A percentile compares a stretch with the other conserved stretches of the same genome.
Evolutionary conservation across 164 flowering plant genomes (phyloP).

Genomic region (Annona squamosa): DNA sequence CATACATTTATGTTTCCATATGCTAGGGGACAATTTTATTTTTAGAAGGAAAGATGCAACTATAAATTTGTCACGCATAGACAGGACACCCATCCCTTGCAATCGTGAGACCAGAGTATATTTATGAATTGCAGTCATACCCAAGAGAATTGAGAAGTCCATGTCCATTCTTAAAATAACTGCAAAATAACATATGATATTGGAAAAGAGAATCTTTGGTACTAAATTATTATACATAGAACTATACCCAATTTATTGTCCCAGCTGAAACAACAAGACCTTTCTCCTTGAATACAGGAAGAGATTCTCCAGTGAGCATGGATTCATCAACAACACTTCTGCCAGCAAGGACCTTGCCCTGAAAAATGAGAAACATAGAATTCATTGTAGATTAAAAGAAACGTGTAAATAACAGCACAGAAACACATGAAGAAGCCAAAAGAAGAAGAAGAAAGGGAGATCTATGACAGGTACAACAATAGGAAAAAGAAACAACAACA

Average conservation of each 20-base stretch:
- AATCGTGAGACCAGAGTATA: background rate
- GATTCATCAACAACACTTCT: slow-evolving; percentile 97
- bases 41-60: background rate
- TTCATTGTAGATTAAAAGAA: background rate
- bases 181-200: background rate
- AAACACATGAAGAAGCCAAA: background rate
- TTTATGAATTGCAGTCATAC: background rate
- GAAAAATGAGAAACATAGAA: slow-evolving; percentile 3
- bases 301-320: slow-evolving; percentile 98
- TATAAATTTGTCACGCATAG: background rate
- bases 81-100: background rate
- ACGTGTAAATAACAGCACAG: background rate
- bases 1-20: background rate
- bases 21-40: background rate
- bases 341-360: slow-evolving; percentile 90
- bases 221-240: background rate
- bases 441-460: too few species aligned
- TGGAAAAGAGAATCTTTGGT: background rate
- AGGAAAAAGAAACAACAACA: too few species aligned
- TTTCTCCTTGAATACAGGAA: slow-evolving; percentile 82
- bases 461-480: too few species aligned
- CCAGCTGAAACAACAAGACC: slow-evolving; percentile 83
- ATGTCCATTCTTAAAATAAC: background rate
- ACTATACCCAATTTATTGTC: slow-evolving; percentile 87
- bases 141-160: background rate